A percentile compares a stretch with the other conserved stretches of the same genome.
Evolutionary conservation across 2,329 filamentous ascomycete species (phyloP).

Genomic region (Xylaria sp.): DNA sequence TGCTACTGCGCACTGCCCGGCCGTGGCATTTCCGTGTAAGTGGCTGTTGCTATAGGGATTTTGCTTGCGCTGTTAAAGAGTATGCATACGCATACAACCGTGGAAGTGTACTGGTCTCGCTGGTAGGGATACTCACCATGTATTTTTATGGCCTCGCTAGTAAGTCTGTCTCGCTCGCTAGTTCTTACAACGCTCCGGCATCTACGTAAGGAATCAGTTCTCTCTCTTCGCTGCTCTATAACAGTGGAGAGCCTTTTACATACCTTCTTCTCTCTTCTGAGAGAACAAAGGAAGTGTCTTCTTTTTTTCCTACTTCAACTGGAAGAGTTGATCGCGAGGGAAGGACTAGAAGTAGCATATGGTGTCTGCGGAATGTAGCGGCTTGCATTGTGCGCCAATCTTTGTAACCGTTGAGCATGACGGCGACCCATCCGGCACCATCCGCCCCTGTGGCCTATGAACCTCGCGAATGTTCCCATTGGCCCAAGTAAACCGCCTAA

Average conservation of each 20-base stretch:
- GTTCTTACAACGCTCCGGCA: background rate
- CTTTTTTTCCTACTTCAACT: background rate
- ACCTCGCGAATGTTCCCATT: slow-evolving; percentile 21
- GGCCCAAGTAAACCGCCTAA: slow-evolving; percentile 9
- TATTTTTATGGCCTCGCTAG: slow-evolving; percentile 6
- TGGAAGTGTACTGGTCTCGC: slow-evolving; percentile 3
- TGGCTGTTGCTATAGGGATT: slow-evolving; percentile 32
- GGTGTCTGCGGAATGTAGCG: slow-evolving; percentile 1
- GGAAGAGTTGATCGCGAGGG: background rate
- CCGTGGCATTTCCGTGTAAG: slow-evolving; percentile 10
- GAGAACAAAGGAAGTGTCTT: background rate
- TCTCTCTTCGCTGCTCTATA: background rate
- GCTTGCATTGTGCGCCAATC: slow-evolving; percentile 23
- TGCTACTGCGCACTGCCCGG: slow-evolving; percentile 1
- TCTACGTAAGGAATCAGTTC: background rate
- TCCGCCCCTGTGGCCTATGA: slow-evolving; percentile 7
- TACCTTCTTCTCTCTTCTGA: too few relatives aligned
- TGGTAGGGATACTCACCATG: background rate
- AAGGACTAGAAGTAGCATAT: background rate
- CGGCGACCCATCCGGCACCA: slow-evolving; percentile 10
- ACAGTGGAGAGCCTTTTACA: too few relatives aligned
- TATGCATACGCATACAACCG: slow-evolving; percentile 17
- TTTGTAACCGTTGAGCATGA: slow-evolving; percentile 10
- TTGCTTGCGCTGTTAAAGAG: slow-evolving; percentile 16
- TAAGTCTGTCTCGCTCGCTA: too few relatives aligned